Base-by-base conservation (phyloP, 1,284 basidiomycete genomes). In the Leccinum olivaceoglutinosum region DNA sequence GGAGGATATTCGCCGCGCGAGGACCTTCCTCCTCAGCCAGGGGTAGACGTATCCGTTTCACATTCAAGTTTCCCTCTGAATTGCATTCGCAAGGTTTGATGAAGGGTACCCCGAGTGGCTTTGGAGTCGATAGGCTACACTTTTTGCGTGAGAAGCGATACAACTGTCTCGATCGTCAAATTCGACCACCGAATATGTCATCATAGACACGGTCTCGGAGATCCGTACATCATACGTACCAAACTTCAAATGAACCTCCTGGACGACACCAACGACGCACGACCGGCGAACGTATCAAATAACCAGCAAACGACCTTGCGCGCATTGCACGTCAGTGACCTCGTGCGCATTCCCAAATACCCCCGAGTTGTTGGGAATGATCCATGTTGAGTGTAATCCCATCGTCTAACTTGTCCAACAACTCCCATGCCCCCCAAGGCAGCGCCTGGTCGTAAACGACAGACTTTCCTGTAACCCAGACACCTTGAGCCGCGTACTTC, bases 401-500 rank as follows among this genome's bases (percentile, higher is more conserved):
- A 53, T 77, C 71, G 60, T 86, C 84, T 55, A 90, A 68, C 25
- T 67, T 65, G 10, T 75, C 69, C 32, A 81, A 70, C 3, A 80
- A 71, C 61, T 85, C 74, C 70, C 81, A 81, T 6, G 78, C 78
- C 69, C 88, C 85, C 41, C 68, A 74, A 7, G 78, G 61, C 0
- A 78, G 71, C 18, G 71, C 59, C 5, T 67, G 70, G 61, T 86
- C 0, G 77, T 68, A 69, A 89, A 89, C 16, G 80, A 76, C 3
- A 82, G 72, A 2, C 81, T 84, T 75, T 90, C 88, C 68, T 84
- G 83, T 14, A 86, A 64, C 3, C 79, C 80, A 1, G 83, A 58
- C 82, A 83, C 89, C 74, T 90, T 92, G 57, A 92, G 80, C 58
- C 71, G 76, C 10, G 85, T 79, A 3, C 75, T 75, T 1, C 77